Evolutionary conservation across 345 rosid species (phyloP), one percentile per base, ranked within the genome.

Genomic region (Salix udensis): DNA sequence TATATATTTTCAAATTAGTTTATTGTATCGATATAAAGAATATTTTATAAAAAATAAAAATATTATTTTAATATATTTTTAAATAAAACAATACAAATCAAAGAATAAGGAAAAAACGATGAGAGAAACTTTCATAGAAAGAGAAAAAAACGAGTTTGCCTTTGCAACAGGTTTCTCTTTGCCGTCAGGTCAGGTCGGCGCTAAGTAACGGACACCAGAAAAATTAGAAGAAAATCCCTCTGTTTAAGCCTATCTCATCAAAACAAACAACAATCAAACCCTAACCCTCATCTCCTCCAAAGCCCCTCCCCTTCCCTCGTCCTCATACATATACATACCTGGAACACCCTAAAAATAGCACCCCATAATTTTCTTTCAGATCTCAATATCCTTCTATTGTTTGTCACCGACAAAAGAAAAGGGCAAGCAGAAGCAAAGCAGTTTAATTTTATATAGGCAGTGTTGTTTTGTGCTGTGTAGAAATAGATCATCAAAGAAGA

Each of bases 401-500:
- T 5, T 23, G 14, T 58, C 12, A 23, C 64, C 64, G n/a, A 23
- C 4, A 3, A 23, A 58, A 53, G 58, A 50, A 7, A 53, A 23
- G 60, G 60, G 2, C 7, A 21, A 23, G 4, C 11, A 10, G 64
- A 58, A 58, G 64, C 64, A 1, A 58, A 58, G 28, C 64, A 3
- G 14, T 12, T 46, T 14, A 14, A 46, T 12, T 46, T 46, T 11
- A 46, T 46, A 0, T 4, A 46, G 64, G 28, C 12, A 5, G 21
- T 23, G 2, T 46, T 31, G 14, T 36, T 48, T 14, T n/a, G 6
- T 26, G 34, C 1, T 7, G 26, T 23, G 9, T 11, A 21, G 67
- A 76, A 67, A 76, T 68, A 67, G 73, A 68, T 67, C 66, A 19
- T 12, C 37, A 11, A 36, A 77, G 44, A 67, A 79, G 15, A 44